Evolutionary conservation across 2,329 filamentous ascomycete species (phyloP).

Genomic region (Fusarium sp.): DNA sequence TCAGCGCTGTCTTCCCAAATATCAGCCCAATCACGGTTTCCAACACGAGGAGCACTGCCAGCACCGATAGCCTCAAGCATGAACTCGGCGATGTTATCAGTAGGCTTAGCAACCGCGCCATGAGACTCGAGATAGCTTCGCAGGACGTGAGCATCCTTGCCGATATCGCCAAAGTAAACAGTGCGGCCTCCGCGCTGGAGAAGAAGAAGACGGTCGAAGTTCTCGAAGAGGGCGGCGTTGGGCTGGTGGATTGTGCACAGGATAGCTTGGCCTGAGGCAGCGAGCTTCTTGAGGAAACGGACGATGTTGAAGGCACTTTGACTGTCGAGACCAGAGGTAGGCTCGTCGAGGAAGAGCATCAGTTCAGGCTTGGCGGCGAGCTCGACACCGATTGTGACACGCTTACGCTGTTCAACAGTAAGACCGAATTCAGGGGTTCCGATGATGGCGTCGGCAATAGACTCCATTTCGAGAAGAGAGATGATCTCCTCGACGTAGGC

Average conservation of each 20-base stretch:
- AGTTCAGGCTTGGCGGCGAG: constrained; percentile 84
- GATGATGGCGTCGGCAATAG: constrained; percentile 69
- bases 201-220: constrained; percentile 85
- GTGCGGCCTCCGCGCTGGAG: constrained; percentile 82
- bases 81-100: constrained; percentile 76
- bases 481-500: constrained; percentile 72
- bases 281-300: constrained; percentile 80
- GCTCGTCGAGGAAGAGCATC: constrained; percentile 82
- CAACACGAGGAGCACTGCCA: constrained; percentile 77
- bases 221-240: constrained; percentile 85
- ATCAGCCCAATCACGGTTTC: constrained; percentile 81
- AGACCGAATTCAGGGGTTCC: constrained; percentile 74
- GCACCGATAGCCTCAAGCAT: constrained; percentile 89
- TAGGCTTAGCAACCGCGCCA: constrained; percentile 68
- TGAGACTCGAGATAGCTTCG: constrained; percentile 71
- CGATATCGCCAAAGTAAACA: constrained; percentile 89
- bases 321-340: constrained; percentile 74
- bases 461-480: constrained; percentile 67
- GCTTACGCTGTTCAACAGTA: constrained; percentile 74
- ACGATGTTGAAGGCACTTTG: constrained; percentile 81
- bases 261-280: constrained; percentile 85
- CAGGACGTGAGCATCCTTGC: constrained; percentile 77
- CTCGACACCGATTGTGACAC: constrained; percentile 92
- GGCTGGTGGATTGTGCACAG: constrained; percentile 94
- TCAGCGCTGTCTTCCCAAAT: constrained; percentile 82